Conservation (phyloP, 176 grass and related monocot species). For the Urochloa ruziziensis region DNA sequence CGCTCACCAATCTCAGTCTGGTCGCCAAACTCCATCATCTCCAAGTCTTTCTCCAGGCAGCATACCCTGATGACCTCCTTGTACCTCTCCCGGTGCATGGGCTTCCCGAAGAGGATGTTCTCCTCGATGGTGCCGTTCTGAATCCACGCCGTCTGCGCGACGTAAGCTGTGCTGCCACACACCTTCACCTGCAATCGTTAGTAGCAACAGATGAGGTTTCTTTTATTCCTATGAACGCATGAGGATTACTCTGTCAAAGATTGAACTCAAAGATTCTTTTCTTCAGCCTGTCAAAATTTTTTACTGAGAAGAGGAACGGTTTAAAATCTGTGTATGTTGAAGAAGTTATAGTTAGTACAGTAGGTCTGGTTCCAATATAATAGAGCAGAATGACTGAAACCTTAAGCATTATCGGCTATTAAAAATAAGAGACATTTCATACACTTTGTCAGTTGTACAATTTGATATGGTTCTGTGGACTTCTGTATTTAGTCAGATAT, state of each 20-base stretch:
- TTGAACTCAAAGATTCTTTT: background rate
- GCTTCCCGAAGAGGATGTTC: conserved; percentile 87
- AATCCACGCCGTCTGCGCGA: conserved; percentile 93
- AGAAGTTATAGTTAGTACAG: too few relatives aligned
- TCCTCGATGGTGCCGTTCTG: conserved; percentile 94
- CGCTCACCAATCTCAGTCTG: conserved; percentile 98
- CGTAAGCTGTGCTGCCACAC: conserved; percentile 83
- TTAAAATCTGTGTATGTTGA: too few relatives aligned
- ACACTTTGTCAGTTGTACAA: too few relatives aligned
- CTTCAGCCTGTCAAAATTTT: background rate
- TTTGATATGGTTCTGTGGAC: background rate
- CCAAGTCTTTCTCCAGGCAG: conserved; percentile 92
- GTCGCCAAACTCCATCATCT: conserved; percentile 99
- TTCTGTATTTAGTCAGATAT: too few relatives aligned
- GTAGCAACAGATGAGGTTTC: background rate
- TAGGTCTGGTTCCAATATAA: background rate
- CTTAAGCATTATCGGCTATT: background rate
- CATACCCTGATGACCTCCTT: conserved; percentile 80
- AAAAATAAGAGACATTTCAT: too few relatives aligned
- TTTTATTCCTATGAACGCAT: background rate
- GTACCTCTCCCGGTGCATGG: conserved; percentile 73
- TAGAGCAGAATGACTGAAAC: background rate
- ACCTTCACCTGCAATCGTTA: conserved; percentile 68
- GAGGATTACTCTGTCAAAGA: background rate
- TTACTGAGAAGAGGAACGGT: too few relatives aligned